Percentiles rank a stretch among this genome's conserved stretches.
Conservation (phyloP, 2,329 filamentous ascomycete genomes). For the Aureobasidium sp. region DNA sequence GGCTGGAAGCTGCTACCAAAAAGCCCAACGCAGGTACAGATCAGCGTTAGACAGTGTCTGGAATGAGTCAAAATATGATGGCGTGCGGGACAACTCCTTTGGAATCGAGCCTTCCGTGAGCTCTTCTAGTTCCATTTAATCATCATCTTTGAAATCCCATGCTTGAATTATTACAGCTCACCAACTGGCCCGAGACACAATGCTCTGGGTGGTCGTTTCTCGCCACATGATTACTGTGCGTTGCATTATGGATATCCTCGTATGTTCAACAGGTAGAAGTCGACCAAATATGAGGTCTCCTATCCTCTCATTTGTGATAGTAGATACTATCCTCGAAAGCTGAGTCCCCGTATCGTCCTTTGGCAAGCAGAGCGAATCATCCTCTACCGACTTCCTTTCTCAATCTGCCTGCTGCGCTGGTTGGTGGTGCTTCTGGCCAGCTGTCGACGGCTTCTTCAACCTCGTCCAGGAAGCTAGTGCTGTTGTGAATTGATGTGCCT, state of each 20-base stretch:
- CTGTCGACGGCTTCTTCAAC: slow-evolving; percentile 78
- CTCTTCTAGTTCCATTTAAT: background rate
- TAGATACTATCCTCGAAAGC: background rate
- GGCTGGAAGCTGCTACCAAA: background rate
- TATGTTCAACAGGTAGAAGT: background rate
- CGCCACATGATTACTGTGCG: background rate
- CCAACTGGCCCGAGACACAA: background rate
- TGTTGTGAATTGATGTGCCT: slow-evolving; percentile 83
- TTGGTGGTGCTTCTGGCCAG: slow-evolving; percentile 66
- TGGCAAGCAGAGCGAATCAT: background rate
- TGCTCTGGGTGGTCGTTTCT: background rate
- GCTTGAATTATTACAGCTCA: background rate
- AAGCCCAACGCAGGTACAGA: background rate
- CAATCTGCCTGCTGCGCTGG: slow-evolving; percentile 54
- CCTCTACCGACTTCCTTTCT: slow-evolving; percentile 50
- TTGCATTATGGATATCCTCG: background rate
- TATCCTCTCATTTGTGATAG: background rate
- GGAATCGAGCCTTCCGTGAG: too few species aligned
- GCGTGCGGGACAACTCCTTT: background rate
- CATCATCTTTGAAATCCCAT: background rate
- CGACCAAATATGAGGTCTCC: background rate
- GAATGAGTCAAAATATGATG: background rate
- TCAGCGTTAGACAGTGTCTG: background rate
- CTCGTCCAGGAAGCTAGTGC: slow-evolving; percentile 78
- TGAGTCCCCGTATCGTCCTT: background rate